Conservation (phyloP, 2,329 filamentous ascomycete species). For the Aureobasidium namibiae region DNA sequence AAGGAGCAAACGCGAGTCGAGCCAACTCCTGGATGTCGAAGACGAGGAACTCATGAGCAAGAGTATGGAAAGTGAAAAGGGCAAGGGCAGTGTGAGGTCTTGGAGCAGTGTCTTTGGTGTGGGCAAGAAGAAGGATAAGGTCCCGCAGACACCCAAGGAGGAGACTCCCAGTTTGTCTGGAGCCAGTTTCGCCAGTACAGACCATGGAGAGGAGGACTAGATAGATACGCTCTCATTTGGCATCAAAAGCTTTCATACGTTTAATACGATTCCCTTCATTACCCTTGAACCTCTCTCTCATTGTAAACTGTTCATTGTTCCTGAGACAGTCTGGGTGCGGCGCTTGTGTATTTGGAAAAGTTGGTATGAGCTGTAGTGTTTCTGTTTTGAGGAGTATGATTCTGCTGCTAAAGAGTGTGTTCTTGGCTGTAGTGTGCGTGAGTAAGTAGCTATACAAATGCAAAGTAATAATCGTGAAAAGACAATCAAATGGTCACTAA, state of each 20-base stretch:
- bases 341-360: no score
- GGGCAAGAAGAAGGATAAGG: constrained; percentile 21
- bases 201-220: background rate
- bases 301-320: no score
- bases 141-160: constrained; percentile 37
- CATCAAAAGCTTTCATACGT: background rate
- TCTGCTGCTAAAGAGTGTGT: no score
- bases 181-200: constrained; percentile 31
- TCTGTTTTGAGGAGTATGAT: no score
- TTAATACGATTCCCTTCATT: background rate
- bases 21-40: constrained; percentile 23
- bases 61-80: constrained; percentile 26
- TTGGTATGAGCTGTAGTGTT: no score
- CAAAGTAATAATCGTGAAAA: no score
- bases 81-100: constrained; percentile 30
- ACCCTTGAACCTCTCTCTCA: no score
- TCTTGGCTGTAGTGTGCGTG: no score
- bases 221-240: background rate
- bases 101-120: constrained; percentile 39
- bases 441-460: no score
- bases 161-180: constrained; percentile 40
- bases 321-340: no score
- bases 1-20: constrained; percentile 16
- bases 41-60: constrained; percentile 27
- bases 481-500: no score